A percentile compares a stretch with the other conserved stretches of the same genome.
These are phyloP conservation scores for Nemania sp. DNA, from an alignment of 2,329 filamentous ascomycete genomes.

Conservation along the genomic window DNA sequence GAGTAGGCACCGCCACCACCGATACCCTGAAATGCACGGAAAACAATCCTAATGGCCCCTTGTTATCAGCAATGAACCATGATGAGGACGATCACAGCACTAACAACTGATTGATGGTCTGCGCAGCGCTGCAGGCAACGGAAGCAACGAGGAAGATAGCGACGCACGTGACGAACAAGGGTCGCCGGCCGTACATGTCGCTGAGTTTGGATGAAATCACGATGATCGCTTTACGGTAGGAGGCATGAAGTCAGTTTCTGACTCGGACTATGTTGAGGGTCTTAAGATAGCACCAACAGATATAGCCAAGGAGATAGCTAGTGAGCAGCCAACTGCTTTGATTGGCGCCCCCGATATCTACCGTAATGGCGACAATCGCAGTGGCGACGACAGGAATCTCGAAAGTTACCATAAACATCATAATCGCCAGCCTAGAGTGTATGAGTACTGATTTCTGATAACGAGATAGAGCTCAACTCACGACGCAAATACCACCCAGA, in stretches of 20 bases:
- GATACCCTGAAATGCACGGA: slow-evolving; percentile 38
- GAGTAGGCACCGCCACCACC: slow-evolving; percentile 35
- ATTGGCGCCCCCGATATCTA: slow-evolving; percentile 30
- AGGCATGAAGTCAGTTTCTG: neutral
- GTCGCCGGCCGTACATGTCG: neutral
- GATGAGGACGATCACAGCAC: neutral
- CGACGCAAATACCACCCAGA: too few species aligned
- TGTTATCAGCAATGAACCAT: too few species aligned
- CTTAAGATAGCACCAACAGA: slow-evolving; percentile 6
- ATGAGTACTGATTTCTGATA: too few species aligned
- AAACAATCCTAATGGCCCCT: neutral
- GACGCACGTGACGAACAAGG: neutral
- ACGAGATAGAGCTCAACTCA: too few species aligned
- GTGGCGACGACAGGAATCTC: slow-evolving; percentile 36
- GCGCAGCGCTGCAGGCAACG: neutral
- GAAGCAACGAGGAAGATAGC: neutral
- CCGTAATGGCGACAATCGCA: slow-evolving; percentile 27
- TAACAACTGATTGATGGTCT: neutral
- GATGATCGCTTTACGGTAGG: neutral
- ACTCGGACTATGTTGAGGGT: neutral
- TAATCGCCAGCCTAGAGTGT: neutral
- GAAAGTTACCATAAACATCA: neutral
- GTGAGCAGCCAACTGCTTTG: slow-evolving; percentile 35
- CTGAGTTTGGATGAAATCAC: neutral
- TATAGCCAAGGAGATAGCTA: slow-evolving; percentile 34